Conservation (phyloP, 345 rosid species). For the Eucalyptus sp. region DNA sequence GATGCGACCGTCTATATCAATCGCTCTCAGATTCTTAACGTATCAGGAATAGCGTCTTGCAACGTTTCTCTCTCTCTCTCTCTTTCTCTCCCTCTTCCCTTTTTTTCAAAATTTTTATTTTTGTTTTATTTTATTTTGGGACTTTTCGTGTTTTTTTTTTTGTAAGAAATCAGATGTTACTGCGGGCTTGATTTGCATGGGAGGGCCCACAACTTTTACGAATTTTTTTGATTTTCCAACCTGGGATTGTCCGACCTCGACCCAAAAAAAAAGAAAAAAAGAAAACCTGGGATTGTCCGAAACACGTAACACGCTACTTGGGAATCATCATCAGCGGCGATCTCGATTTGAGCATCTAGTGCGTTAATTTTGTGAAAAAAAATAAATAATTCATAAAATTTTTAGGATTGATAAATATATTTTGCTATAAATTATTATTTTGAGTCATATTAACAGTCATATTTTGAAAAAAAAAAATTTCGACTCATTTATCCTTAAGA, state of each 20-base stretch:
- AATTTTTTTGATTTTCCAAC: neutral
- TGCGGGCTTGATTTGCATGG: neutral
- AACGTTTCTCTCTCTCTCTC: neutral
- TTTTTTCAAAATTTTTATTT: rapidly evolving
- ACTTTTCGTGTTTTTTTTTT: neutral
- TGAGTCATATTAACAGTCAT: neutral
- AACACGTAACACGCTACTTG: neutral
- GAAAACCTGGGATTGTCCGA: neutral
- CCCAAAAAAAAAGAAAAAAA: too few relatives aligned
- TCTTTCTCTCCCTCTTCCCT: neutral
- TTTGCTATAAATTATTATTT: too few relatives aligned
- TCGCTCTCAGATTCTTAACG: neutral
- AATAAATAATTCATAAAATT: neutral
- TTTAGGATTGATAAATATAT: neutral
- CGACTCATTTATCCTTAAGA: neutral
- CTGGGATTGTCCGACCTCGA: neutral
- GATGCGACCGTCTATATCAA: neutral
- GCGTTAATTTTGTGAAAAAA: neutral
- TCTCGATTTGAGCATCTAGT: neutral
- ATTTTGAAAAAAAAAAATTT: too few relatives aligned
- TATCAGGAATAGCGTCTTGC: neutral
- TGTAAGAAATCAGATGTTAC: neutral
- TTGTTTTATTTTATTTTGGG: neutral
- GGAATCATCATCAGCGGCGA: neutral
- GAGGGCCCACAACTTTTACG: neutral